phyloP scores from a whole-genome alignment of 352 stramenopile genomes.

The Globisporangium carolinianum region DNA sequence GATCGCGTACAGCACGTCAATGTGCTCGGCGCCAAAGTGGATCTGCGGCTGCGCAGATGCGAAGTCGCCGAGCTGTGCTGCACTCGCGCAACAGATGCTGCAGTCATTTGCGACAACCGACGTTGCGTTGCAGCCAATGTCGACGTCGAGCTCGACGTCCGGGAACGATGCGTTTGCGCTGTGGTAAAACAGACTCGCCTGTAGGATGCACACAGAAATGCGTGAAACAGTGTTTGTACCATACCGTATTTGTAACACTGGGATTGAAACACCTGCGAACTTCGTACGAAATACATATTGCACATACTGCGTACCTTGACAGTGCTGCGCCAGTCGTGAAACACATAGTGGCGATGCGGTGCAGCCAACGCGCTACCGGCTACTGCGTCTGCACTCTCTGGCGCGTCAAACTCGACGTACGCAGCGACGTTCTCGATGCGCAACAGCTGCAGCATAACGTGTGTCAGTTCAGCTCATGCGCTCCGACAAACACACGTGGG shows the following conservation, averaged over 20 bases:
- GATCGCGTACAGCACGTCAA: conserved; percentile 83
- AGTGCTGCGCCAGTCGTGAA: conserved; percentile 77
- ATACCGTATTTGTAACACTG: too few relatives aligned
- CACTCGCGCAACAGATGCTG: conserved; percentile 24
- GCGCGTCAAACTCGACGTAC: conserved; percentile 63
- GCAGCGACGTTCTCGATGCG: conserved; percentile 53
- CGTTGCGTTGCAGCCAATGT: conserved; percentile 34
- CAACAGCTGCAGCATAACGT: conserved; percentile 37
- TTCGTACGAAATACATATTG: too few relatives aligned
- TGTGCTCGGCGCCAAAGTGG: conserved; percentile 70
- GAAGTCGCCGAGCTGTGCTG: conserved; percentile 9
- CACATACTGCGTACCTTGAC: conserved; percentile 42
- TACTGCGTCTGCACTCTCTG: not conserved
- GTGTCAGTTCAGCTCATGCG: not conserved
- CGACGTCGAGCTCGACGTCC: conserved; percentile 72
- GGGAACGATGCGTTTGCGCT: conserved; percentile 72
- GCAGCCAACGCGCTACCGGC: conserved; percentile 5
- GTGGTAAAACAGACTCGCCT: conserved; percentile 70
- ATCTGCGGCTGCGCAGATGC: conserved; percentile 35
- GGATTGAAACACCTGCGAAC: too few relatives aligned
- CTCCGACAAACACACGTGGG: not conserved
- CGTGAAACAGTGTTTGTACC: not conserved
- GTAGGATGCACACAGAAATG: not conserved
- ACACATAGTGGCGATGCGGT: conserved; percentile 59
- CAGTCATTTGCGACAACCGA: conserved; percentile 21